Evolutionary conservation across 2,329 filamentous ascomycete species (phyloP), one percentile per base, ranked within the genome.

Genomic region (Trichoderma atroviride): DNA sequence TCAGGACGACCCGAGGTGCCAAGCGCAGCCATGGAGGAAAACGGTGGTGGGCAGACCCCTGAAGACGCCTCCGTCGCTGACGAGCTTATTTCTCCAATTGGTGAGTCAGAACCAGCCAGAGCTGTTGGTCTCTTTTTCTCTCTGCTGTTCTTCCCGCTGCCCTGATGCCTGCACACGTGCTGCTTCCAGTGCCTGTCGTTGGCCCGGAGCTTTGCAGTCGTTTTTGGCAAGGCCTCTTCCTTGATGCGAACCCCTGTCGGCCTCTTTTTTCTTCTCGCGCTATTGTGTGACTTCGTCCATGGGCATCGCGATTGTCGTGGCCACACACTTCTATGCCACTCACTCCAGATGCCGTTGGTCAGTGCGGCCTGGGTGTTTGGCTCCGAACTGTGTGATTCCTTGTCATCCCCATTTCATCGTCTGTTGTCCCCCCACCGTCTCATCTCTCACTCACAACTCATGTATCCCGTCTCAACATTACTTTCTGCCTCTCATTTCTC

Each of bases 81-180:
- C 69, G 77, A 80, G 72, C 85, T 83, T 79, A 81, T 88, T 73
- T 81, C 80, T 75, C 86, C 86, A 78, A 85, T 87, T 79, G 86
- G 86, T 87, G 79, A 84, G 86, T 81, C 74, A 70, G 79, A 84
- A 86, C 80, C 74, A 70, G 74, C 73, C 74, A 74, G 74, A 74
- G 74, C 79, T 76, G 73, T 72, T 74, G 71, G 71, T 72, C 74
- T 84, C 82, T 80, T 74, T 77, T 77, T 81, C 16, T 24, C 80
- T 81, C 84, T 85, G 82, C 81, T 74, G 71, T 35, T 35, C 76
- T 22, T 78, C 80, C 78, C 74, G 72, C 75, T 75, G 73, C 61
- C 74, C n/a, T 82, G 72, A 19, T 77, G 31, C 83, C 81, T 80
- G 74, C 77, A 78, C 81, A 81, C 82, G 85, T 86, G 82, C 81